Base-by-base conservation (phyloP, 2,329 filamentous ascomycete species). In the Cordyceps cateniannulata region DNA sequence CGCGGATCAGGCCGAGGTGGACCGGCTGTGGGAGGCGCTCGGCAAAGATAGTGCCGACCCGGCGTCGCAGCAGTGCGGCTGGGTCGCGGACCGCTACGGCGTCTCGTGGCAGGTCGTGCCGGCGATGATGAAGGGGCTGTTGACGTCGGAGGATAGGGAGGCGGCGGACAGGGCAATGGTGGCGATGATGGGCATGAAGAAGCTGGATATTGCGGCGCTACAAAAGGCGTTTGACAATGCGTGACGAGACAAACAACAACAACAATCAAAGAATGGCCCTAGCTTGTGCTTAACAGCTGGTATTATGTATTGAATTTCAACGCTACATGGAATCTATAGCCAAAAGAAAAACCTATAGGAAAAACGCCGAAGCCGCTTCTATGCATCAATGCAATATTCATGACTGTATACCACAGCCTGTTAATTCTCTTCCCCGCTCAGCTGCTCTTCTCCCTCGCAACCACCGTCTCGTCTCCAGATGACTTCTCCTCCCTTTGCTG, bases 61-160 rank as follows among this genome's bases (percentile, higher is more conserved):
- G 62, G 63, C 66, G 8, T 71, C 69, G 59, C 70, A 73, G 65
- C 66, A 71, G 60, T 80, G 79, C 63, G 77, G 78, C 3, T 81
- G 78, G 79, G 50, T 79, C 47, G 69, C 66, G 5, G 78, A 81
- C 64, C 74, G 72, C 67, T 80, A 72, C 65, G 79, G 79, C 3
- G 67, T 81, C 12, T 65, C 68, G 14, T 81, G 79, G 79, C 79
- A 81, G 71, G 69, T 81, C 38, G 68, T 77, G 47, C 78, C 79
- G 5, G 71, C 62, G 62, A 62, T 52, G 22, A 63, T 80, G 56
- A 70, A 69, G 65, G 67, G 72, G 59, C 67, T 74, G 66, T 58
- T 78, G 62, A 53, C 62, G 2, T 67, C 70, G n/a, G 64, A 69
- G 40, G 73, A 77, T 58, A 67, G 65, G 65, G 74, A 67, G 61